phyloP scores from a whole-genome alignment of 352 stramenopile species.

The Pythium volutum region DNA sequence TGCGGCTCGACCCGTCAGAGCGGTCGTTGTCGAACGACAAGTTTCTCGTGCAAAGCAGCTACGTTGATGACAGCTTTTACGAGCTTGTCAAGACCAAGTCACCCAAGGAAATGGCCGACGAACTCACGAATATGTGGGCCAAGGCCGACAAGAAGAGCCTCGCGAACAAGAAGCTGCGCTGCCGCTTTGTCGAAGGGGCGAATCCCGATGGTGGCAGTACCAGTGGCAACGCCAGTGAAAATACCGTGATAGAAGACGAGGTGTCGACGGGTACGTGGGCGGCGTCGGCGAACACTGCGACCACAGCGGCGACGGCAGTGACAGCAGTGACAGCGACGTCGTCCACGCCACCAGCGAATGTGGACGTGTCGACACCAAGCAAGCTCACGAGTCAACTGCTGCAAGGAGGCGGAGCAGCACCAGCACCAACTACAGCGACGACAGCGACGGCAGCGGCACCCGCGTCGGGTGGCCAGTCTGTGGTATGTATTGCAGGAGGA shows the following conservation, averaged over 20 bases:
- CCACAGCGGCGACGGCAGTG: neutral
- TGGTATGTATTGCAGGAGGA: slow-evolving; percentile 16
- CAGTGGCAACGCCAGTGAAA: neutral
- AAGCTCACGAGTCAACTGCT: neutral
- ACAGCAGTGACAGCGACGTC: neutral
- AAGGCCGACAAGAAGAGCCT: slow-evolving; percentile 74
- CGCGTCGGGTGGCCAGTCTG: neutral
- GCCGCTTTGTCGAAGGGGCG: slow-evolving; percentile 70
- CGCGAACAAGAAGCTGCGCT: slow-evolving; percentile 88
- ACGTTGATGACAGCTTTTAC: slow-evolving; percentile 82
- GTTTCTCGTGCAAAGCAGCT: slow-evolving; percentile 88
- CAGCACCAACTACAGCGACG: neutral
- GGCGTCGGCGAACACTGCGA: neutral
- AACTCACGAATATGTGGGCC: slow-evolving; percentile 85
- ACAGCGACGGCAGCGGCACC: neutral
- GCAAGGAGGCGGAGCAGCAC: neutral
- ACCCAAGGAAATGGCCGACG: slow-evolving; percentile 85
- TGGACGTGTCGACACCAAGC: slow-evolving; percentile 9
- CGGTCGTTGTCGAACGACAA: slow-evolving; percentile 87
- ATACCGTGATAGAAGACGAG: neutral
- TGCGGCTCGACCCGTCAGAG: slow-evolving; percentile 72
- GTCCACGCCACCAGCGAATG: neutral
- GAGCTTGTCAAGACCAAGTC: slow-evolving; percentile 85
- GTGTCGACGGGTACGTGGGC: neutral
- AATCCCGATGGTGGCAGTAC: slow-evolving; percentile 20